phyloP scores from a whole-genome alignment of 2,329 filamentous ascomycete genomes.

The Scortechinia acanthostroma region DNA sequence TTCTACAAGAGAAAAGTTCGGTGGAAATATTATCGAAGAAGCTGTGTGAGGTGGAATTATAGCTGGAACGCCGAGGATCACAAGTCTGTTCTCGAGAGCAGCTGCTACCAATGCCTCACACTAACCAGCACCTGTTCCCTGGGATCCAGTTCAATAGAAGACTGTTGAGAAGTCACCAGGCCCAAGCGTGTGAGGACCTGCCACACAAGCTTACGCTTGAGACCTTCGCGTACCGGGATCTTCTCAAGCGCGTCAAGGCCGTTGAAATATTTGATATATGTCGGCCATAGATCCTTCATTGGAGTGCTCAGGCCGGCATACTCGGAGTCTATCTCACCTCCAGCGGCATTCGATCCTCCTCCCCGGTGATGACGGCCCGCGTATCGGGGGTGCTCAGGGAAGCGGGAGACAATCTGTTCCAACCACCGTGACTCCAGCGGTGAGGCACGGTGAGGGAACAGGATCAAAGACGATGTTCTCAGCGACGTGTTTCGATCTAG shows the following conservation, averaged over 20 bases:
- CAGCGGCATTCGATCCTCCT: not conserved
- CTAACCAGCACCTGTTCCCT: not conserved
- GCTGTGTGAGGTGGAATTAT: too few species aligned
- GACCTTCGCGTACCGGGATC: not conserved
- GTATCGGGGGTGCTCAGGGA: not conserved
- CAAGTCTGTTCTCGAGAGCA: too few species aligned
- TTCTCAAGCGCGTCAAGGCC: not conserved
- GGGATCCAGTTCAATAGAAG: not conserved
- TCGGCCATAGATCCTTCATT: not conserved
- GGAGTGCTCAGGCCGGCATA: not conserved
- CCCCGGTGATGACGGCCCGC: too few species aligned
- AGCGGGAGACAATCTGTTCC: not conserved
- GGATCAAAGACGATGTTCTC: not conserved
- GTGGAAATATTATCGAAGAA: too few species aligned
- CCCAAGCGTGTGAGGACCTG: not conserved
- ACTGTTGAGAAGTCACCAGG: not conserved
- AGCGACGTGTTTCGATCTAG: not conserved
- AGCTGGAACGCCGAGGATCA: too few species aligned
- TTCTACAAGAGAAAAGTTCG: too few species aligned
- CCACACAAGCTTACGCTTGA: not conserved
- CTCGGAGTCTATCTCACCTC: not conserved
- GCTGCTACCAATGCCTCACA: conserved; percentile 1
- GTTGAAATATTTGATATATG: conserved; percentile 1
- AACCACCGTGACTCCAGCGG: conserved; percentile 1
- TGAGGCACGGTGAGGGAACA: not conserved